A percentile compares a stretch with the other conserved stretches of the same genome.
These are phyloP conservation scores for Dendryphion nanum DNA, from an alignment of 2,329 filamentous ascomycete species.

Conservation along the genomic window DNA sequence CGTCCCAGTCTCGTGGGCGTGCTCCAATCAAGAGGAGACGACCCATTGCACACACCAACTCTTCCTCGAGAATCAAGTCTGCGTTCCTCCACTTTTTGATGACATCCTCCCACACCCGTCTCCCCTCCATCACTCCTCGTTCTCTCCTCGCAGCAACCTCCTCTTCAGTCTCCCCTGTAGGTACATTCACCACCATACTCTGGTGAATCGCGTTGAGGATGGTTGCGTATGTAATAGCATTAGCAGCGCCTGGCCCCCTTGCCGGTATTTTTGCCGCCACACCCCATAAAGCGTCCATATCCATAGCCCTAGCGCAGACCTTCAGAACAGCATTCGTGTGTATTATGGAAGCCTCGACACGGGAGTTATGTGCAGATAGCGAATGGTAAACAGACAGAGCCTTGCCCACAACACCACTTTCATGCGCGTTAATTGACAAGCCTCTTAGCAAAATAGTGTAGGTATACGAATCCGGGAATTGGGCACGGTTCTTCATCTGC, in stretches of 20 bases:
- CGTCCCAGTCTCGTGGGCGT: slow-evolving; percentile 62
- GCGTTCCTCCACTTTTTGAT: slow-evolving; percentile 72
- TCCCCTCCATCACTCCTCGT: slow-evolving; percentile 62
- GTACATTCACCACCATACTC: slow-evolving; percentile 23
- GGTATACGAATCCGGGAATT: slow-evolving; percentile 76
- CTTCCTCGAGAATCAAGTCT: slow-evolving; percentile 70
- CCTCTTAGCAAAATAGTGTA: slow-evolving; percentile 82
- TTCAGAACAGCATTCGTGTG: slow-evolving; percentile 88
- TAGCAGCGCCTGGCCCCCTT: slow-evolving; percentile 60
- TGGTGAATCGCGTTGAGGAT: slow-evolving; percentile 72
- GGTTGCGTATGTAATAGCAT: slow-evolving; percentile 74
- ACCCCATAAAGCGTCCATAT: slow-evolving; percentile 79
- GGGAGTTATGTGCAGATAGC: slow-evolving; percentile 63
- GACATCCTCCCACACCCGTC: slow-evolving; percentile 78
- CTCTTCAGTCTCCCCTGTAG: slow-evolving; percentile 26
- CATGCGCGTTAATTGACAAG: slow-evolving; percentile 61
- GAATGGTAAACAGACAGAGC: slow-evolving; percentile 75
- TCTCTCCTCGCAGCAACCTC: slow-evolving; percentile 28
- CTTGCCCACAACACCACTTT: slow-evolving; percentile 61
- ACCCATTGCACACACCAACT: slow-evolving; percentile 78
- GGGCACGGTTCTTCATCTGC: slow-evolving; percentile 88
- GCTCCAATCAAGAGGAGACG: slow-evolving; percentile 67
- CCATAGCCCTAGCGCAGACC: slow-evolving; percentile 70
- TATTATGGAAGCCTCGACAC: slow-evolving; percentile 70
- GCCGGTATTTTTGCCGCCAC: slow-evolving; percentile 72